phyloP scores from a whole-genome alignment of 305 asterid species.

The Solanum hybrid region DNA sequence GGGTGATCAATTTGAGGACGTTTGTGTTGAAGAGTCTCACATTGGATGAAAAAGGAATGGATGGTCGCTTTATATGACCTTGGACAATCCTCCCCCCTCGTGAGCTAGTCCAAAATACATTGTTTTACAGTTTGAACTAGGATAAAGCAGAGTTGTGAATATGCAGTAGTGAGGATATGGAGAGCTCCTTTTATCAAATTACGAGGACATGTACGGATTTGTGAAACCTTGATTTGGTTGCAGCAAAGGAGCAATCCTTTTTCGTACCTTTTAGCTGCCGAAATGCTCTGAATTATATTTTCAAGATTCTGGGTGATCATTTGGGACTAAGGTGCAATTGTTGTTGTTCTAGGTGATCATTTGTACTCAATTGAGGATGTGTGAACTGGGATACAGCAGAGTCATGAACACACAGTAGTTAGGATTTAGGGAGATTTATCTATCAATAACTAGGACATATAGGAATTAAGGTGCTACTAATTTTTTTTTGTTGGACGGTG shows the following conservation, averaged over 20 bases:
- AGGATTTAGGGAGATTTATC: not conserved
- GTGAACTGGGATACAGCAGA: not conserved
- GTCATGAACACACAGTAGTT: not conserved
- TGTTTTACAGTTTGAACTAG: not conserved
- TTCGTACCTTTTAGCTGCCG: not conserved
- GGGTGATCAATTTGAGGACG: not conserved
- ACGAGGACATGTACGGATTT: not conserved
- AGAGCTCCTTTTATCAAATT: no score
- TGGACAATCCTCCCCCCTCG: not conserved
- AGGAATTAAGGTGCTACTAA: not conserved
- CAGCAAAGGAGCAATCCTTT: not conserved
- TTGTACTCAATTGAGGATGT: not conserved
- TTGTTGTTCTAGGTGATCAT: not conserved
- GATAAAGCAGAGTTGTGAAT: not conserved
- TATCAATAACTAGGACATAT: not conserved
- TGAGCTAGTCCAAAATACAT: not conserved
- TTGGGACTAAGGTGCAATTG: not conserved
- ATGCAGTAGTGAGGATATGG: not conserved
- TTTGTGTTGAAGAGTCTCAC: not conserved
- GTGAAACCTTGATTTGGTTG: not conserved
- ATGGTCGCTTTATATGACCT: not conserved
- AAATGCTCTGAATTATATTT: not conserved
- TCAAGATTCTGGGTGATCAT: not conserved
- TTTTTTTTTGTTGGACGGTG: not conserved
- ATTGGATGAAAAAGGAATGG: not conserved